Base-by-base conservation (phyloP, 1,284 basidiomycete species). In the Papiliotrema laurentii region DNA sequence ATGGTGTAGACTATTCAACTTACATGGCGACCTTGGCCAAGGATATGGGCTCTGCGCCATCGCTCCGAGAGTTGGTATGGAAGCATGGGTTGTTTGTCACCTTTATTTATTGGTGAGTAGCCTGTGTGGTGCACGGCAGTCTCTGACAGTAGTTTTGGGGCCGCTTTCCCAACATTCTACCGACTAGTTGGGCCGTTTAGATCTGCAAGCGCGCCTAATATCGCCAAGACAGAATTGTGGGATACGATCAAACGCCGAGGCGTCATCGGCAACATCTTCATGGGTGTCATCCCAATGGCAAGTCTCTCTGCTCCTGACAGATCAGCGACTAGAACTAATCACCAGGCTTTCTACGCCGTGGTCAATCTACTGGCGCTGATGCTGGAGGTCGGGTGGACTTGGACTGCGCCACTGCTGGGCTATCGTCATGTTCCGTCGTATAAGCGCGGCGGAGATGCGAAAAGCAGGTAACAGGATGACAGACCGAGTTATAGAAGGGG, bases 161-260 rank as follows among this genome's bases (percentile, higher is more conserved):
- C 82, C 0, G 79, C 82, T 1, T 84, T 84, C 63, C 79, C 79
- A 4, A 73, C 81, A 0, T 82, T 83, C 61, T 85, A 83, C 62
- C 78, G 83, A 13, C 74, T 85, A 4, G 58, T 77, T 21, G 83
- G 82, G 0, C 82, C 83, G 2, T 81, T 76, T 67, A 71, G 65
- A 33, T 75, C 75, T 9, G 47, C 61, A 1, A 53, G 43, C 11
- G 79, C 79, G 1, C 71, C 75, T 5, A 51, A 66, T 3, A 76
- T 82, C 26, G 76, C 80, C 48, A 77, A 77, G 61, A 80, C 78
- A 1, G 83, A 85, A 63, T 71, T 84, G 14, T 83, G 80, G 79
- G 82, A 84, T 31, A 83, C 82, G 1, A 80, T 85, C 49, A 76
- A 70, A 9, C 75, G 83, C 0, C 70, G 83, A 39, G 82, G 82